phyloP scores from a whole-genome alignment of 192 early-diverging fungal genomes.

The Rhizoclosmatium sp. region DNA sequence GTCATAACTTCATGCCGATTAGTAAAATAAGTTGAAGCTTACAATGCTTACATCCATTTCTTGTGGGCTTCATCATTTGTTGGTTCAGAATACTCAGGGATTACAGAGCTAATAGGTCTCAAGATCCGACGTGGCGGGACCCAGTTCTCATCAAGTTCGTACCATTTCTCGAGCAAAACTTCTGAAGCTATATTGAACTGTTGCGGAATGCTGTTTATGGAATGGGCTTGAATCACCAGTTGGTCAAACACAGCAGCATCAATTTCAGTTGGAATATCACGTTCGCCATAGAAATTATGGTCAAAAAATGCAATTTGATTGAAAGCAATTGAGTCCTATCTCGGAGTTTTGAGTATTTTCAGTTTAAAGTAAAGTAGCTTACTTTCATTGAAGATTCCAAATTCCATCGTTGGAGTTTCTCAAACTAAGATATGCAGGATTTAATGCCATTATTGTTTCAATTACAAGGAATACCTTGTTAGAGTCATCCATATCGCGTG shows the following conservation, averaged over 20 bases:
- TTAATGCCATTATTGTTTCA: neutral
- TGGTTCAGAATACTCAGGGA: neutral
- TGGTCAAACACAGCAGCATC: constrained; percentile 22
- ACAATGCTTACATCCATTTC: constrained; percentile 11
- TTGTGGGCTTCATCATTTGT: neutral
- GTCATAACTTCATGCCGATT: neutral
- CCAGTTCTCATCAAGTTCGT: constrained; percentile 30
- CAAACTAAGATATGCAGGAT: no score
- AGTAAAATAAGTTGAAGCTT: neutral
- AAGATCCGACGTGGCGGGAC: constrained; percentile 10
- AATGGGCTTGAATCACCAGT: constrained; percentile 4
- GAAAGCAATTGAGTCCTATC: constrained; percentile 21
- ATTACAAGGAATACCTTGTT: neutral
- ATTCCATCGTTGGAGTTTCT: constrained; percentile 16
- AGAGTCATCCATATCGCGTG: neutral
- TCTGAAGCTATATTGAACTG: neutral
- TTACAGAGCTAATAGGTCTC: neutral
- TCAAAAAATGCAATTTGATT: constrained; percentile 32
- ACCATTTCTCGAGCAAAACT: constrained; percentile 17
- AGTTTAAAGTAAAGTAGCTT: neutral
- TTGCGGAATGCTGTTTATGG: neutral
- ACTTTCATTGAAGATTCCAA: constrained; percentile 11
- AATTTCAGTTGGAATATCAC: constrained; percentile 21
- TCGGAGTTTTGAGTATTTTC: neutral
- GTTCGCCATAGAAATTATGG: constrained; percentile 2